phyloP scores from a whole-genome alignment of 2,329 filamentous ascomycete genomes.

The Juglanconis oblonga region DNA sequence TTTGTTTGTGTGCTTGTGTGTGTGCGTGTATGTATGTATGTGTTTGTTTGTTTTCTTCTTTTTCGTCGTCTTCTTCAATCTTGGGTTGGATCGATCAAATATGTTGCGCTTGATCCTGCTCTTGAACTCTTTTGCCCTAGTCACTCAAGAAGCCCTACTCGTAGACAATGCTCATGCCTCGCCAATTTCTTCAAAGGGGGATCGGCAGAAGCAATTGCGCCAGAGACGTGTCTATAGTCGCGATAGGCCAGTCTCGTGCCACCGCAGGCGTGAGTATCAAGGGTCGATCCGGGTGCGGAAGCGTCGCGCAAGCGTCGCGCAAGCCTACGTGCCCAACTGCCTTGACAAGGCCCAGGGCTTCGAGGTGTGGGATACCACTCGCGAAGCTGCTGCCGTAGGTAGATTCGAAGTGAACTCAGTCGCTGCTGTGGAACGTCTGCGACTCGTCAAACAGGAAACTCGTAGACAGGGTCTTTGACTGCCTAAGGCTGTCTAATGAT shows the following conservation, averaged over 20 bases:
- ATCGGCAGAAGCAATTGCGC: background rate
- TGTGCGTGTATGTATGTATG: no score
- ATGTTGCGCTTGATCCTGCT: background rate
- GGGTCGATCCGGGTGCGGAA: background rate
- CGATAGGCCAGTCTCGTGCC: background rate
- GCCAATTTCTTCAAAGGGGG: background rate
- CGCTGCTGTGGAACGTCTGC: slow-evolving; percentile 4
- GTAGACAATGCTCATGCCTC: slow-evolving; percentile 5
- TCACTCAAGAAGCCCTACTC: background rate
- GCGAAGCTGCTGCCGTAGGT: slow-evolving; percentile 2
- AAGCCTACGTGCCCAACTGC: background rate
- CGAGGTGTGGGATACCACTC: background rate
- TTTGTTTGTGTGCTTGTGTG: no score
- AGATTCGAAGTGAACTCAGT: background rate
- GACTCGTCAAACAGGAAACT: background rate
- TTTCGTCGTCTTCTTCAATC: background rate
- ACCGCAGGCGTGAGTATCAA: background rate
- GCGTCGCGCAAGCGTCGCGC: background rate
- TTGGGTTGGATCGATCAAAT: background rate
- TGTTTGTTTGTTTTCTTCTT: no score
- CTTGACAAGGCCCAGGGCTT: background rate
- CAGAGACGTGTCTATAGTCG: background rate
- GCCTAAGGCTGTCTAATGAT: background rate
- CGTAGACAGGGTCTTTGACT: background rate
- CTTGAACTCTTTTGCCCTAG: background rate